phyloP scores from a whole-genome alignment of 2,329 filamentous ascomycete genomes.

The Blastomyces gilchristii region DNA sequence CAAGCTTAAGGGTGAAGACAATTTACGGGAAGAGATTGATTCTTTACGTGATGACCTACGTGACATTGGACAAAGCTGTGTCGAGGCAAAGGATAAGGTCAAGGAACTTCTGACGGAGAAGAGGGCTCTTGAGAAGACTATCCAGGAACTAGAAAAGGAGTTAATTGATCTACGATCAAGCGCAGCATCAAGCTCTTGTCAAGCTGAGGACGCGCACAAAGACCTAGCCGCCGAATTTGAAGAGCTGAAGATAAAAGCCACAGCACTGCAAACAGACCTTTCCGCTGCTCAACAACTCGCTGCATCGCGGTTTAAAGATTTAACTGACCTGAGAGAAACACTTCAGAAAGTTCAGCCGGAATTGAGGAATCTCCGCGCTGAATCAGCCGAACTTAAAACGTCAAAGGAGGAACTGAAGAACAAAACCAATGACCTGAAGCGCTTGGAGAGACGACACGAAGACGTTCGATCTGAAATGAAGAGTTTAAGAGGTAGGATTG shows the following conservation, averaged over 20 bases:
- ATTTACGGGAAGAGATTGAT: slow-evolving; percentile 75
- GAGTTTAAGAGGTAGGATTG: slow-evolving; percentile 56
- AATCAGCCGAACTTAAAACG: slow-evolving; percentile 62
- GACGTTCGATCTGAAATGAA: slow-evolving; percentile 67
- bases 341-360: slow-evolving; percentile 81
- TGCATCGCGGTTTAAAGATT: slow-evolving; percentile 75
- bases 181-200: slow-evolving; percentile 37
- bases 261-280: slow-evolving; percentile 68
- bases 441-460: slow-evolving; percentile 71
- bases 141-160: slow-evolving; percentile 61
- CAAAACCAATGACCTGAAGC: slow-evolving; percentile 54
- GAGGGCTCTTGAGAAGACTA: slow-evolving; percentile 50
- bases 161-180: slow-evolving; percentile 47
- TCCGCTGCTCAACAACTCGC: slow-evolving; percentile 78
- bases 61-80: slow-evolving; percentile 69
- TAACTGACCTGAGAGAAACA: slow-evolving; percentile 68
- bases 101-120: slow-evolving; percentile 64
- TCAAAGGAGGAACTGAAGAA: slow-evolving; percentile 63
- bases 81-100: slow-evolving; percentile 66
- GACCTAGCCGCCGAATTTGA: slow-evolving; percentile 57
- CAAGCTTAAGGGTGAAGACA: slow-evolving; percentile 65
- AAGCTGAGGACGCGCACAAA: slow-evolving; percentile 41
- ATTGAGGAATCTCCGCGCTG: slow-evolving; percentile 64
- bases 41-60: slow-evolving; percentile 69
- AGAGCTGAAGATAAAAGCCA: slow-evolving; percentile 58